Conservation (phyloP, 2,329 filamentous ascomycete species). For the Alternaria arbusti region DNA sequence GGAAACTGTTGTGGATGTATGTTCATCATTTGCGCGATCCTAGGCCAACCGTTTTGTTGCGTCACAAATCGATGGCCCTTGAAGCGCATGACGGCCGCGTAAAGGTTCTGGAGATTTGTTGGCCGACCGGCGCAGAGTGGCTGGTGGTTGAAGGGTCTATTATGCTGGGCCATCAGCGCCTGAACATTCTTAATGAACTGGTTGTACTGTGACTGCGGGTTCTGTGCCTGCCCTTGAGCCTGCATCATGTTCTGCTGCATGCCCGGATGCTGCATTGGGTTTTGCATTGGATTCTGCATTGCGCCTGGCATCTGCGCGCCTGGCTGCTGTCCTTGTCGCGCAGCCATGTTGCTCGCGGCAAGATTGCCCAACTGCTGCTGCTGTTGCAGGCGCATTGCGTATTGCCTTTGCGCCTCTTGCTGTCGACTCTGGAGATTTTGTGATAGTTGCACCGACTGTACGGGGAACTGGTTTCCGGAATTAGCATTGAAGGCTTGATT, state of each 20-base stretch:
- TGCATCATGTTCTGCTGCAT: conserved; percentile 44
- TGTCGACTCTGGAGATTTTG: conserved; percentile 58
- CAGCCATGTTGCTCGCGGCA: conserved; percentile 48
- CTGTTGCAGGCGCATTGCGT: conserved; percentile 85
- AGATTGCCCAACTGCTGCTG: conserved; percentile 60
- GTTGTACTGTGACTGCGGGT: conserved; percentile 30
- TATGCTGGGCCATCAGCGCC: conserved; percentile 77
- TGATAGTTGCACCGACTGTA: conserved; percentile 55
- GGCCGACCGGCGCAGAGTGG: conserved; percentile 76
- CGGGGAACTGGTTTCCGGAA: conserved; percentile 53
- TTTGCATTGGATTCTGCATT: conserved; percentile 28
- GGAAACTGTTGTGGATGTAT: conserved; percentile 57
- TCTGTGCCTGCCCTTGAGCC: conserved; percentile 22
- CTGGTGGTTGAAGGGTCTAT: conserved; percentile 74
- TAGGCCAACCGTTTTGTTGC: conserved; percentile 73
- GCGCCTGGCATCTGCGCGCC: conserved; percentile 46
- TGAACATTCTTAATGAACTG: conserved; percentile 71
- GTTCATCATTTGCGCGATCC: conserved; percentile 65
- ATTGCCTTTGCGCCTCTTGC: conserved; percentile 75
- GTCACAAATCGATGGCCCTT: conserved; percentile 80
- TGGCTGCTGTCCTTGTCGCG: conserved; percentile 46
- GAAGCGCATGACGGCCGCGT: conserved; percentile 75
- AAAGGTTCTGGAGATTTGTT: conserved; percentile 78
- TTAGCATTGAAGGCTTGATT: conserved; percentile 51
- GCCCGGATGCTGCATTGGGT: conserved; percentile 26